Evolutionary conservation across 139 green algal genomes (phyloP), one percentile per base, ranked within the genome.

Genomic region (Axilococcus clingmanii): DNA sequence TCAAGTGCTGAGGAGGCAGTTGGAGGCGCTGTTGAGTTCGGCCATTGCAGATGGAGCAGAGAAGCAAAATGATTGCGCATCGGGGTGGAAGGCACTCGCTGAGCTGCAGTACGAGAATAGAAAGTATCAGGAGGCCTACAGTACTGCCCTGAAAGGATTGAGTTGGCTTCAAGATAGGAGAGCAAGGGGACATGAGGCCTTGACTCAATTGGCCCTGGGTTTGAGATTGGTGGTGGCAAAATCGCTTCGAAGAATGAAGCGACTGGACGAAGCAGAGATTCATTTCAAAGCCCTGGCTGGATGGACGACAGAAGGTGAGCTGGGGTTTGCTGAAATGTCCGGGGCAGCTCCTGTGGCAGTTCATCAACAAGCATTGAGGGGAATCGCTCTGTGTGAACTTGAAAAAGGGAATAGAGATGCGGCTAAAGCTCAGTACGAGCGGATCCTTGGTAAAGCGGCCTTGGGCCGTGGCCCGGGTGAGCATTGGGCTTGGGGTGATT

Each of bases 401-500:
- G 73, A 59, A 31, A 65, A 67, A n/a, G 78, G 78, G n/a, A 68
- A 86, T 58, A 30, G 40, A 16, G 5, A 27, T 2, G 38, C 33
- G 19, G 69, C 74, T 23, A 66, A 70, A 41, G 59, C 72, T n/a
- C 69, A 78, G 52, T 88, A 86, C 40, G 83, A 88, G 43, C 70
- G 69, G 46, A 77, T 88, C 34, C 76, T 93, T 50, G 78, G 77
- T 20, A 77, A 77, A 47, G 65, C 70, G 7, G 63, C 74, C 19
- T 62, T 81, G 36, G 74, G 74, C 3, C 60, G 63, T 3, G 74
- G 74, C 3, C 64, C 72, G 3, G 69, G 62, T 11, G 77, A 81
- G 64, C 77, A 80, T 49, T 91, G 82, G 82, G 80, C 82, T 4
- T 68, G 80, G 22, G 70, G 68, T 22, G 80, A 88, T 62, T 86